Conservation (phyloP, 2,329 filamentous ascomycete species). For the Phaeophleospora eucalypticola region DNA sequence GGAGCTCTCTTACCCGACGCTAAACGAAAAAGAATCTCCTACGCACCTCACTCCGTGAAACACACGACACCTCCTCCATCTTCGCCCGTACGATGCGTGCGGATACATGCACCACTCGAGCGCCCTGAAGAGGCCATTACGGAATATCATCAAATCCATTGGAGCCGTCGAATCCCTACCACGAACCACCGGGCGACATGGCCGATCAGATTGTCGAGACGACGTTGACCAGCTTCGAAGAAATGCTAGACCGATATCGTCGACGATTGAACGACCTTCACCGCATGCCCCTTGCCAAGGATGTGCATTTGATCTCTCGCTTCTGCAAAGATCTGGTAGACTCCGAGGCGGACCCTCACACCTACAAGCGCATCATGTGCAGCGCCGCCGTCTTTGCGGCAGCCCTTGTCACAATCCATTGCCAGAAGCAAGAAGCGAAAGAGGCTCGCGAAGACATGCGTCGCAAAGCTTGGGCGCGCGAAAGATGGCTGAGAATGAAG, state of each 20-base stretch:
- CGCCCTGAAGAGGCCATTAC: constrained; percentile 19
- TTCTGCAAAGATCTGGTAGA: no score
- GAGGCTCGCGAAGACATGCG: background rate
- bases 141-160: constrained; percentile 20
- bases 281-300: background rate
- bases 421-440: background rate
- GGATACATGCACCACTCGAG: constrained; percentile 21
- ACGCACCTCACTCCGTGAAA: background rate
- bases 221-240: background rate
- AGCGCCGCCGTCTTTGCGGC: no score
- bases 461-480: background rate
- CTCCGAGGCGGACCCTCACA: no score
- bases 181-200: background rate
- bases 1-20: background rate
- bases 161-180: no score
- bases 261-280: background rate
- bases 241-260: background rate
- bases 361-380: no score
- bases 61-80: background rate
- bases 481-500: constrained; percentile 1
- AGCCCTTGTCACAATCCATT: background rate
- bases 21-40: background rate
- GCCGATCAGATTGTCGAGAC: background rate
- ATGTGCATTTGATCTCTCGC: no score
- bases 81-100: constrained; percentile 7